phyloP scores from a whole-genome alignment of 345 rosid genomes.

The Eucalyptus camaldulensis region DNA sequence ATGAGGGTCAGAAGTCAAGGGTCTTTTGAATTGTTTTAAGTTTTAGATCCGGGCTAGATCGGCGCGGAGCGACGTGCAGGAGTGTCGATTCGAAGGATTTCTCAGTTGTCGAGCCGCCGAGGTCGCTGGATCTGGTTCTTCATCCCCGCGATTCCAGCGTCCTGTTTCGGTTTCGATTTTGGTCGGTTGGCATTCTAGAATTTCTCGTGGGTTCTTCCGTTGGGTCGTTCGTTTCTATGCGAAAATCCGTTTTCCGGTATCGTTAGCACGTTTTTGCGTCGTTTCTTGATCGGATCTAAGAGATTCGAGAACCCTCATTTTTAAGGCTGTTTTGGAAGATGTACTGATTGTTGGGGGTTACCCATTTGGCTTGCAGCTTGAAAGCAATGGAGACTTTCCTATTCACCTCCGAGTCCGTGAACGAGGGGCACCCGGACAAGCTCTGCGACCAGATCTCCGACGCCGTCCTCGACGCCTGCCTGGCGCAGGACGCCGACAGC shows the following conservation, averaged over 20 bases:
- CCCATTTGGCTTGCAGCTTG: not conserved
- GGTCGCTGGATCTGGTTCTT: not conserved
- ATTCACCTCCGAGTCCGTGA: conserved; percentile 64
- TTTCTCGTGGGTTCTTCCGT: not conserved
- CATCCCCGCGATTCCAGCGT: not conserved
- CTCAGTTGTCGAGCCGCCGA: not conserved
- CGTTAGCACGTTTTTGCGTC: not conserved
- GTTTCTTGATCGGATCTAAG: not conserved
- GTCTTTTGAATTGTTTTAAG: not conserved
- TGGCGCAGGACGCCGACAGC: conserved; percentile 61
- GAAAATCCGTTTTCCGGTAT: not conserved
- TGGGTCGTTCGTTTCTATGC: not conserved
- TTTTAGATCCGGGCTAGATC: not conserved
- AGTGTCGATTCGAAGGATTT: not conserved
- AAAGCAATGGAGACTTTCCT: conserved; percentile 44
- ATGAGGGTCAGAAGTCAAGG: not conserved
- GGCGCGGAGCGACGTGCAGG: not conserved
- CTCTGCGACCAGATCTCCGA: conserved; percentile 73
- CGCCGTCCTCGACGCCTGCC: conserved; percentile 58
- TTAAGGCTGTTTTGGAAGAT: not conserved
- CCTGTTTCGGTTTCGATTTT: not conserved
- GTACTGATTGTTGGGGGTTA: not conserved
- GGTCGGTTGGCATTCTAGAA: not conserved
- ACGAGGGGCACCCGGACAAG: conserved; percentile 80
- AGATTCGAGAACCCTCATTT: not conserved